These are phyloP conservation scores for Nemania abortiva DNA, from an alignment of 2,329 filamentous ascomycete species.

Conservation along the genomic window DNA sequence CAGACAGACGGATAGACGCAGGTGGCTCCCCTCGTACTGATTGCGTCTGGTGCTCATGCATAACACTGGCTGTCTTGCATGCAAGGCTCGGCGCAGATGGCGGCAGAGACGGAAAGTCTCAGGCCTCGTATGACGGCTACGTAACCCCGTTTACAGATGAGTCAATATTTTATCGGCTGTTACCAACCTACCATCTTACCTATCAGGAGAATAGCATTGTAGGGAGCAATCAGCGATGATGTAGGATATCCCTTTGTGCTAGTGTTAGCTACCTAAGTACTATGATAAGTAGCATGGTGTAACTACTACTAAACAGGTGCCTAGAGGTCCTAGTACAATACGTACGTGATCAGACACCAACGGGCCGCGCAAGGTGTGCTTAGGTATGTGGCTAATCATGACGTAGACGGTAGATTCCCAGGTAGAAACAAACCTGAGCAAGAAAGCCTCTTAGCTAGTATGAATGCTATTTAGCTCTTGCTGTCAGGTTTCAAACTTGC, in stretches of 20 bases:
- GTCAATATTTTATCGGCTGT: conserved; percentile 16
- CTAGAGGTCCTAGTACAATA: neutral
- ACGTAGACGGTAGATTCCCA: conserved; percentile 26
- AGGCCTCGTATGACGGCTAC: conserved; percentile 24
- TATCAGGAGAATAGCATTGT: conserved; percentile 3
- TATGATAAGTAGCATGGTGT: neutral
- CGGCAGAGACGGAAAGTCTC: conserved; percentile 23
- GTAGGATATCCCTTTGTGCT: neutral
- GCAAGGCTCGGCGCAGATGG: conserved; percentile 35
- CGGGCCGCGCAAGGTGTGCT: conserved; percentile 17
- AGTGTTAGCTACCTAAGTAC: neutral
- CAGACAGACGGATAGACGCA: too few species aligned
- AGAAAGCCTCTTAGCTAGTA: neutral
- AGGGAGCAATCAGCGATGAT: neutral
- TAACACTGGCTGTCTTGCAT: conserved; percentile 13
- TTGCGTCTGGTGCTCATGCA: neutral
- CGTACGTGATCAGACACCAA: conserved; percentile 4
- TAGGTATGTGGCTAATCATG: conserved; percentile 21
- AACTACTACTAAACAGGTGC: neutral
- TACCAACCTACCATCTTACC: conserved; percentile 14
- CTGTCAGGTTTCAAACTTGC: neutral
- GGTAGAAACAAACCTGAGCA: conserved; percentile 2
- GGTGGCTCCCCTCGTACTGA: neutral
- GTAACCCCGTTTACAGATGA: conserved; percentile 25
- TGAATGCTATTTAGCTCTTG: conserved; percentile 6